Conservation (phyloP, 1,284 basidiomycete species). For the Ceratobasidium sp. region DNA sequence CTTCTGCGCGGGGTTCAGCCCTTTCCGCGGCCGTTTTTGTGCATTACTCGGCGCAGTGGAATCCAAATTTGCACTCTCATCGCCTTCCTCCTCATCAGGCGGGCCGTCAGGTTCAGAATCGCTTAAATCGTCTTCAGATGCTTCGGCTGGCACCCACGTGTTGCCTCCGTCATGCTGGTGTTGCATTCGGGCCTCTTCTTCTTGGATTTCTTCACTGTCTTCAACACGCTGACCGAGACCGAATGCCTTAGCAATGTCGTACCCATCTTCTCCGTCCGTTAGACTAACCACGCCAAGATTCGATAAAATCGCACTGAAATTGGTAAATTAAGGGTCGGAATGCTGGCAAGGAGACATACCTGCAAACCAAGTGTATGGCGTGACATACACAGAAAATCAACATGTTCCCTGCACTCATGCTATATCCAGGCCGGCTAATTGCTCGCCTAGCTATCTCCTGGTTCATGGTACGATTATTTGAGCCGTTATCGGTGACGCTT, state of each 20-base stretch:
- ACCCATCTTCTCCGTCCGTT: neutral
- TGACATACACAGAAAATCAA: constrained; percentile 20
- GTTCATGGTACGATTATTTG: constrained; percentile 28
- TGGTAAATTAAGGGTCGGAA: too few relatives aligned
- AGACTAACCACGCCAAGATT: neutral
- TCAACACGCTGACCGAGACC: neutral
- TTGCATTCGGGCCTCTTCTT: constrained; percentile 11
- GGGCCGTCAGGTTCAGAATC: neutral
- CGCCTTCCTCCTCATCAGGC: too few relatives aligned
- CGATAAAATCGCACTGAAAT: constrained; percentile 1
- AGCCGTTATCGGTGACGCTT: constrained; percentile 18
- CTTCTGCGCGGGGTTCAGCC: constrained; percentile 1
- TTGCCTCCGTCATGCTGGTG: neutral
- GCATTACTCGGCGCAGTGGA: too few relatives aligned
- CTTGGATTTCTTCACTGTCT: constrained; percentile 12
- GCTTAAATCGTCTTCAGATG: neutral
- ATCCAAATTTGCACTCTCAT: too few relatives aligned
- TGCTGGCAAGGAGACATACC: neutral
- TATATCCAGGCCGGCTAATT: neutral
- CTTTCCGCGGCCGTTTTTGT: neutral
- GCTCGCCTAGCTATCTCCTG: neutral
- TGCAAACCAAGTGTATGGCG: constrained; percentile 14
- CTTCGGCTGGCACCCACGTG: neutral
- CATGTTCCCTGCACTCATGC: neutral
- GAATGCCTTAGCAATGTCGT: constrained; percentile 12